phyloP scores from a whole-genome alignment of 2,329 filamentous ascomycete species.

The Cytospora paraplurivora region DNA sequence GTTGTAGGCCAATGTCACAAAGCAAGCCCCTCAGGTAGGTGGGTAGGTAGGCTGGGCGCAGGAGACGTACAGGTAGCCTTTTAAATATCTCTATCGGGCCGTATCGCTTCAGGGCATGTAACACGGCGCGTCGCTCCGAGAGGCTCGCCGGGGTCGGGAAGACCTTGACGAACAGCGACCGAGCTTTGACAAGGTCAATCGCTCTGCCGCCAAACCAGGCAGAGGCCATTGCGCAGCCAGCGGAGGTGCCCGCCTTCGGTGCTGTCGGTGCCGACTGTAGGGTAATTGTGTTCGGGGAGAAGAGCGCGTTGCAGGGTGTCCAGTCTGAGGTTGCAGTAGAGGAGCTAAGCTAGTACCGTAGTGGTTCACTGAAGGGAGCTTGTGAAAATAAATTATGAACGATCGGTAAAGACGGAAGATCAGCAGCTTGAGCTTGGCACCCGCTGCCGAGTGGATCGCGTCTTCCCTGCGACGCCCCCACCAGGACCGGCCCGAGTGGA shows the following conservation, averaged over 20 bases:
- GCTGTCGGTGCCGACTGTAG: no score
- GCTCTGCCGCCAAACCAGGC: conserved; percentile 21
- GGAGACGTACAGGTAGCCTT: conserved; percentile 43
- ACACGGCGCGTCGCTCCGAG: conserved; percentile 56
- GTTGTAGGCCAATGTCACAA: background rate
- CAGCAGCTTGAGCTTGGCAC: background rate
- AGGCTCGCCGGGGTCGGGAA: conserved; percentile 54
- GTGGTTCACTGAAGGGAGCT: background rate
- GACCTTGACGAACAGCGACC: conserved; percentile 51
- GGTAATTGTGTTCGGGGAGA: background rate
- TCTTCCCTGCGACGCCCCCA: background rate
- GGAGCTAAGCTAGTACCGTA: background rate
- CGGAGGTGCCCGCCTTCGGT: background rate
- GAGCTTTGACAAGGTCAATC: conserved; percentile 27
- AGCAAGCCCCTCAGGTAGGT: background rate
- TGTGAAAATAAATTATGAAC: background rate
- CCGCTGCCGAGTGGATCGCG: background rate
- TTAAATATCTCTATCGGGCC: conserved; percentile 57
- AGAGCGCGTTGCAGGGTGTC: background rate
- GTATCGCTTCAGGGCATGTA: conserved; percentile 53
- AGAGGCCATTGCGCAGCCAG: conserved; percentile 21
- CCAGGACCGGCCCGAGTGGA: background rate
- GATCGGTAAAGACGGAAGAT: background rate
- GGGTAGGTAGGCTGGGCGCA: background rate
- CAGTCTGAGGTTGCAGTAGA: background rate